These are phyloP conservation scores for Helicostylum pulchrum DNA, from an alignment of 192 early-diverging fungal species.

Conservation along the genomic window DNA sequence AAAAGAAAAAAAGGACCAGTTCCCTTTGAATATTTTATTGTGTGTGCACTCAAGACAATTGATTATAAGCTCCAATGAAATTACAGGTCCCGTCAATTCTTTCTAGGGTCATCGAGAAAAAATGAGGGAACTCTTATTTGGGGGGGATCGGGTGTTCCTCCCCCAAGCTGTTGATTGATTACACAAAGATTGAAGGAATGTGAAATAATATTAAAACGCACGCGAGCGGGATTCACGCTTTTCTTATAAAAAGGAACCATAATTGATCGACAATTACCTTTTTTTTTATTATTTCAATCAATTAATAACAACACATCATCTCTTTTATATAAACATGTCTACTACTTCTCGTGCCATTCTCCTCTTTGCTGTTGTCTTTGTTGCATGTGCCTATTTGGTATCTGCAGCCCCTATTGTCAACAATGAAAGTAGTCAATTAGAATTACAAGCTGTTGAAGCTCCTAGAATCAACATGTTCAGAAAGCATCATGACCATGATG, in stretches of 20 bases:
- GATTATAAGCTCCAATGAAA: conserved; percentile 3
- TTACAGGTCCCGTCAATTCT: conserved; percentile 6
- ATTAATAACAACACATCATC: background rate
- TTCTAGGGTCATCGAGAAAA: background rate
- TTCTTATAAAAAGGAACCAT: no score
- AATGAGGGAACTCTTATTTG: background rate
- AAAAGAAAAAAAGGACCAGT: no score
- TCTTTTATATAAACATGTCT: background rate
- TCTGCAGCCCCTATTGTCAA: conserved; percentile 1
- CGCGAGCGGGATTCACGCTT: no score
- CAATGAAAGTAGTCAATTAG: background rate
- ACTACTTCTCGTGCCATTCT: background rate
- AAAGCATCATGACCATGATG: background rate
- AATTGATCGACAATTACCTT: no score
- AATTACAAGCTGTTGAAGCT: background rate
- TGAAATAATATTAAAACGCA: background rate
- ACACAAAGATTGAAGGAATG: background rate
- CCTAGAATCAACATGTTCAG: background rate
- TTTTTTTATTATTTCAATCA: background rate
- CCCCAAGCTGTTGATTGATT: no score
- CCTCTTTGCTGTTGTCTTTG: background rate
- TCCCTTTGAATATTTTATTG: no score
- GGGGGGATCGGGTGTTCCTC: no score
- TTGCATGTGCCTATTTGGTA: conserved; percentile 2
- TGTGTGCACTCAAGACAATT: no score